These are phyloP conservation scores for Fusarium miscanthi DNA, from an alignment of 2,329 filamentous ascomycete genomes.

Conservation along the genomic window DNA sequence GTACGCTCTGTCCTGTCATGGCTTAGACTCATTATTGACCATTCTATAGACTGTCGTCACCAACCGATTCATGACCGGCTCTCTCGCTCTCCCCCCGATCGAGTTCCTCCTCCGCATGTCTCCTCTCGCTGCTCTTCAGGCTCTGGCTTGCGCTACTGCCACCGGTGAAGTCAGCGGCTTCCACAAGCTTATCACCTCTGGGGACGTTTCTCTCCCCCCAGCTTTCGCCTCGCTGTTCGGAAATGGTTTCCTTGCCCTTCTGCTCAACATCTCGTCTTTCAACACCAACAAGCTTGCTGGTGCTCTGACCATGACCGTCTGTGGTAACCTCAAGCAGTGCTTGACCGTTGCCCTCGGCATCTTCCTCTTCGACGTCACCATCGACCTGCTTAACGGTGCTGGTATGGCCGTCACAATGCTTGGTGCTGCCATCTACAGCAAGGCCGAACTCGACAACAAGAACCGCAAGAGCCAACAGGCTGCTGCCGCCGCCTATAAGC, in stretches of 20 bases:
- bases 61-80: constrained; percentile 72
- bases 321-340: constrained; percentile 69
- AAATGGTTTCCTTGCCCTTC: constrained; percentile 66
- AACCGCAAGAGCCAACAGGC: constrained; percentile 43
- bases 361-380: constrained; percentile 61
- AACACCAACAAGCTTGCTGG: constrained; percentile 68
- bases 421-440: constrained; percentile 68
- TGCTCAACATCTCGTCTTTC: constrained; percentile 68
- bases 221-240: constrained; percentile 58
- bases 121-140: constrained; percentile 68
- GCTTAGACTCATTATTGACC: constrained; percentile 25
- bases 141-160: constrained; percentile 61
- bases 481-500: constrained; percentile 51
- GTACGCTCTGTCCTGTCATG: constrained; percentile 44
- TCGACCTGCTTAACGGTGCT: constrained; percentile 64
- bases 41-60: constrained; percentile 65
- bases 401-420: constrained; percentile 66
- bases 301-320: constrained; percentile 69
- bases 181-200: constrained; percentile 50
- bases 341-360: constrained; percentile 66
- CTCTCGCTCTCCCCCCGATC: constrained; percentile 65
- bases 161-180: constrained; percentile 64
- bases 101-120: constrained; percentile 73
- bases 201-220: constrained; percentile 51
- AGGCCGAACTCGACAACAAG: constrained; percentile 65